phyloP scores from a whole-genome alignment of 768 basidiomycete species.

The Calocera viscosa region DNA sequence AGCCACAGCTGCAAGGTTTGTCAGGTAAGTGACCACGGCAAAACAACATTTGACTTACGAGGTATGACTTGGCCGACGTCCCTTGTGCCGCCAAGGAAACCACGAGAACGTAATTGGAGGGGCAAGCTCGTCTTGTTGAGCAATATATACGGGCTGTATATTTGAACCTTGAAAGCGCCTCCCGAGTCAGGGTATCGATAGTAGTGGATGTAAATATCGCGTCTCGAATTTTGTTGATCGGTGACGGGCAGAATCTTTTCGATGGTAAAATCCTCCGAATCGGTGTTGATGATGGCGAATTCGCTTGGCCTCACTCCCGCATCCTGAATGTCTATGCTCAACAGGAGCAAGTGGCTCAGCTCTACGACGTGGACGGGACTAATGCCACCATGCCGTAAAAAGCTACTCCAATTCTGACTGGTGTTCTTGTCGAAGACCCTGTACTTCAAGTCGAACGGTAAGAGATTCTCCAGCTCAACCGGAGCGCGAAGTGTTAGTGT shows the following conservation, averaged over 20 bases:
- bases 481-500: conserved; percentile 81
- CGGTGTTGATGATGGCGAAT: conserved; percentile 93
- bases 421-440: conserved; percentile 94
- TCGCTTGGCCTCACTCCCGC: conserved; percentile 86
- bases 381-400: conserved; percentile 79
- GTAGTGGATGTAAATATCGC: conserved; percentile 79
- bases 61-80: conserved; percentile 63
- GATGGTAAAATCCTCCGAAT: conserved; percentile 78
- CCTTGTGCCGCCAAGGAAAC: conserved; percentile 44
- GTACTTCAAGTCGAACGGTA: conserved; percentile 90
- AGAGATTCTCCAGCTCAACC: conserved; percentile 85
- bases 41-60: conserved; percentile 34
- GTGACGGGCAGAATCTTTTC: conserved; percentile 60
- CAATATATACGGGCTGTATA: conserved; percentile 80
- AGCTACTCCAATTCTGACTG: conserved; percentile 88
- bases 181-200: conserved; percentile 76
- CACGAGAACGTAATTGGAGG: conserved; percentile 53
- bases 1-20: not conserved
- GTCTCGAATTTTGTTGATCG: conserved; percentile 60
- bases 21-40: not conserved
- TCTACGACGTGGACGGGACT: conserved; percentile 97
- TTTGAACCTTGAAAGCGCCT: conserved; percentile 90
- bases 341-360: conserved; percentile 71
- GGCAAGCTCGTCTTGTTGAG: conserved; percentile 87
- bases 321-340: conserved; percentile 81